phyloP scores from a whole-genome alignment of 108 stramenopile genomes.

The Pseudonitzschia pungens region DNA sequence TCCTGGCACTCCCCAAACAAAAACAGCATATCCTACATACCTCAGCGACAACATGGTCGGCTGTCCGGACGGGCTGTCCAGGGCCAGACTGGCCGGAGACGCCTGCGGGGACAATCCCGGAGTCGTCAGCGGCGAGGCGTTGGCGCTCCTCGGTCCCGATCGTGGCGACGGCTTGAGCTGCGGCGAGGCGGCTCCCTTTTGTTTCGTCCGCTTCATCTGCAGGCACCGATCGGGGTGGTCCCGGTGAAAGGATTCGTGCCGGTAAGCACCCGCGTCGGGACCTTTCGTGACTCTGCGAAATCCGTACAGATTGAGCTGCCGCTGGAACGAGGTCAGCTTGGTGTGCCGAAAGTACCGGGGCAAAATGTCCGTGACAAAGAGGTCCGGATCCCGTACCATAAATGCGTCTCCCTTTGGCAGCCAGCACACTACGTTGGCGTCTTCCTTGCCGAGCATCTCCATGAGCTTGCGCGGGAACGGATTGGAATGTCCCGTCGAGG shows the following conservation, averaged over 20 bases:
- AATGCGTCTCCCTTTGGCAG: slow-evolving; percentile 89
- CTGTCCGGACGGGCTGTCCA: slow-evolving; percentile 29
- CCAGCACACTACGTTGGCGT: slow-evolving; percentile 70
- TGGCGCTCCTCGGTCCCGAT: slow-evolving; percentile 23
- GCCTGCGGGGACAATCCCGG: slow-evolving; percentile 24
- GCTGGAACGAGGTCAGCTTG: slow-evolving; percentile 88
- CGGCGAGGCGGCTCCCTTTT: slow-evolving; percentile 59
- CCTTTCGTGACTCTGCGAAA: slow-evolving; percentile 83
- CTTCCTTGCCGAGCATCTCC: slow-evolving; percentile 89
- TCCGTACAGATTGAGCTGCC: slow-evolving; percentile 91
- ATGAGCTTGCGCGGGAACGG: slow-evolving; percentile 90
- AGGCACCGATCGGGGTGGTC: slow-evolving; percentile 85
- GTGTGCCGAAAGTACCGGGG: slow-evolving; percentile 90
- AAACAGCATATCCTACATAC: background rate
- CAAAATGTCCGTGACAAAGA: slow-evolving; percentile 74
- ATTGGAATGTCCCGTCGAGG: slow-evolving; percentile 65
- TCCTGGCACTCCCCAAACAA: no score
- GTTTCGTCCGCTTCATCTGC: slow-evolving; percentile 88
- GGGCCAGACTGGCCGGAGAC: slow-evolving; percentile 31
- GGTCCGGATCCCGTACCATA: slow-evolving; percentile 79
- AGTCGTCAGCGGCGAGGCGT: slow-evolving; percentile 18
- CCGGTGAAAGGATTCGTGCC: slow-evolving; percentile 90
- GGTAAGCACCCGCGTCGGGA: slow-evolving; percentile 91
- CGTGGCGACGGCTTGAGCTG: slow-evolving; percentile 52
- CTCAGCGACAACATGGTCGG: slow-evolving; percentile 3